Evolutionary conservation across 345 rosid genomes (phyloP), one percentile per base, ranked within the genome.

Genomic region (Conringia planisiliqua): DNA sequence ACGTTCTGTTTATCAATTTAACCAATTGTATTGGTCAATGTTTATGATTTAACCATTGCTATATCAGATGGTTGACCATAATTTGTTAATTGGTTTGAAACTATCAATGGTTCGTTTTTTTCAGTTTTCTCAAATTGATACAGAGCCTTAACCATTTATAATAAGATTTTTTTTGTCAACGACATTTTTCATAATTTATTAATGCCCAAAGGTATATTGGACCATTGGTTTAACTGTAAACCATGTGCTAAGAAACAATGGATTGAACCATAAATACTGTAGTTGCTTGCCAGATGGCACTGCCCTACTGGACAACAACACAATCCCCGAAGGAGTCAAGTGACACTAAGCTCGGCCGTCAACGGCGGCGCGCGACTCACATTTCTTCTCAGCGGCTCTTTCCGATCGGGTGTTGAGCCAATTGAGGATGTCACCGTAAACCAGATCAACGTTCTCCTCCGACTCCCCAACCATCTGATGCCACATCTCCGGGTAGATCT

Each of bases 401-500:
- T 29, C 73, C 54, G 71, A 22, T 39, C 77, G 77, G 4, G 13
- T 66, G 27, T 72, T 72, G 3, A 76, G 71, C 80, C 80, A 76
- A 2, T 11, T 27, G 29, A 76, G 29, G 1, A 76, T 78, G 9
- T 78, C 77, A 20, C 77, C 77, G 27, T 47, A 78, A 14, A 78
- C 77, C 50, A 66, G 22, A 72, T 78, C 78, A 2, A 66, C 76
- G 4, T 51, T 22, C 64, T 78, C 68, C 63, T 72, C 77, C 16
- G 73, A 38, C 9, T 78, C 81, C 4, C 77, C 77, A 5, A 92
- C 71, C 81, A 82, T 90, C 72, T 90, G 83, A 90, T 92, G 91
- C 99, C 93, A 84, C 71, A 78, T 73, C 78, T 79, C 97, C 44
- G 89, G 93, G 74, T 90, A 92, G 14, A 97, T 90, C 47, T 85